A percentile compares a stretch with the other conserved stretches of the same genome.
phyloP scores from a whole-genome alignment of 202 grass and related monocot genomes.

The Panicum virgatum region DNA sequence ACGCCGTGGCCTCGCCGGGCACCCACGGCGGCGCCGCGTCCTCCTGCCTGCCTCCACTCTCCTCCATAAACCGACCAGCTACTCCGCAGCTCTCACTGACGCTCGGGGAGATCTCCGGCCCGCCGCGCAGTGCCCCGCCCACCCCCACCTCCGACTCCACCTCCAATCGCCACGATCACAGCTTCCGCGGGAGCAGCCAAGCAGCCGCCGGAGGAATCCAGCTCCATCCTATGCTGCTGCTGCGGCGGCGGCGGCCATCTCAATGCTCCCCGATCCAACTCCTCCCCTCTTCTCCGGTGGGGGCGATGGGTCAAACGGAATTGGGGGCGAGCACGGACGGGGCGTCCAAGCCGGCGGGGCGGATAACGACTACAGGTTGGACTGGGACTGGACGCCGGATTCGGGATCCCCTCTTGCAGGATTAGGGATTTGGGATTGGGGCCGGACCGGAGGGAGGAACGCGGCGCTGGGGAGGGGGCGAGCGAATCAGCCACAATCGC shows the following conservation, averaged over 20 bases:
- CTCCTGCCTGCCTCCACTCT: conserved; percentile 27
- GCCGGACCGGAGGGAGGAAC: not conserved
- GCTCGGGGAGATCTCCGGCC: conserved; percentile 37
- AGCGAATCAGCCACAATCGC: conserved; percentile 17
- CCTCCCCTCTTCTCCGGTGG: conserved; percentile 24
- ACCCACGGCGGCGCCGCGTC: conserved; percentile 37
- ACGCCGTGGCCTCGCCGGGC: conserved; percentile 45
- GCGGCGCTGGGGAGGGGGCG: not conserved
- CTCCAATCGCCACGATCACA: conserved; percentile 44
- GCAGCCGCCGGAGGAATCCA: conserved; percentile 53
- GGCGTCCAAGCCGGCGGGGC: conserved; percentile 11
- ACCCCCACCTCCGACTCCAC: conserved; percentile 7
- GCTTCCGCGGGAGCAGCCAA: conserved; percentile 38
- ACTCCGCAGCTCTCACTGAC: conserved; percentile 14
- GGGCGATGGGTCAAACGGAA: not conserved
- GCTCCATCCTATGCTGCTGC: conserved; percentile 58
- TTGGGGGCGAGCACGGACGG: conserved; percentile 2
- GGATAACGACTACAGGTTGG: conserved; percentile 17
- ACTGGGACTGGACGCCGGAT: conserved; percentile 28
- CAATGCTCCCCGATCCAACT: conserved; percentile 33
- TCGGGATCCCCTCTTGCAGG: conserved; percentile 1
- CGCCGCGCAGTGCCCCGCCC: conserved; percentile 19
- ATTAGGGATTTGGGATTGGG: conserved; percentile 5
- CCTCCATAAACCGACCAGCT: conserved; percentile 42
- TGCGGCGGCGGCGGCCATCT: conserved; percentile 45